phyloP scores from a whole-genome alignment of 495 filamentous ascomycete species.

The Xylaria cubensis region DNA sequence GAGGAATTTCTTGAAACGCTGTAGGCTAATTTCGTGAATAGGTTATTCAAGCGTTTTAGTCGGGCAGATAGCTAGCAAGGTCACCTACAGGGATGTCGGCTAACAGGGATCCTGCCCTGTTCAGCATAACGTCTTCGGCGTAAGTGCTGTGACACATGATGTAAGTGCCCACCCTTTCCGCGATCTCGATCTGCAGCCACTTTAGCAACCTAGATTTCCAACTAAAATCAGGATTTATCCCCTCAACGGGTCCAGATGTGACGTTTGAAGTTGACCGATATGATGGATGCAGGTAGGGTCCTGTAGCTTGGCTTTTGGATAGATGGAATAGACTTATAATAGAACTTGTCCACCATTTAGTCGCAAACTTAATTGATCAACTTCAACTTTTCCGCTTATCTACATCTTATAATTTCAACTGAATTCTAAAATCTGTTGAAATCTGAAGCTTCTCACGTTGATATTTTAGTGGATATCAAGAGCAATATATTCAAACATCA shows the following conservation, averaged over 20 bases:
- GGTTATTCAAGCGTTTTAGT: not conserved
- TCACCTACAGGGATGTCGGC: conserved; percentile 1
- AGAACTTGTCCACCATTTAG: not conserved
- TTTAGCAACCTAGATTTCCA: conserved; percentile 11
- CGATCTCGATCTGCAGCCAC: conserved; percentile 23
- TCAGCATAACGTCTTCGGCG: not conserved
- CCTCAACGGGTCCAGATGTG: conserved; percentile 4
- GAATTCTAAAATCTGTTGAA: no score
- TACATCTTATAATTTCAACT: not conserved
- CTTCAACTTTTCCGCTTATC: not conserved
- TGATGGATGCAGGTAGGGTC: conserved; percentile 21
- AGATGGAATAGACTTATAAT: conserved; percentile 3
- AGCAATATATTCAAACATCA: not conserved
- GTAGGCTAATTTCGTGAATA: not conserved
- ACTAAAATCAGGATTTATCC: conserved; percentile 25
- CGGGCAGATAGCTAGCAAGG: not conserved
- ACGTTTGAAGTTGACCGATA: conserved; percentile 23
- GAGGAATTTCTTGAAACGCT: not conserved
- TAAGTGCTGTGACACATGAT: conserved; percentile 24
- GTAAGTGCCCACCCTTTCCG: conserved; percentile 18
- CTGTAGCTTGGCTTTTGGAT: conserved; percentile 8
- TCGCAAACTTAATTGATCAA: not conserved
- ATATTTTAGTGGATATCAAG: not conserved
- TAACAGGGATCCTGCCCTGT: not conserved
- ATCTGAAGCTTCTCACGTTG: not conserved